A percentile compares a stretch with the other conserved stretches of the same genome.
These are phyloP conservation scores for Sclerotiophoma versabilis DNA, from an alignment of 2,329 filamentous ascomycete species.

Conservation along the genomic window DNA sequence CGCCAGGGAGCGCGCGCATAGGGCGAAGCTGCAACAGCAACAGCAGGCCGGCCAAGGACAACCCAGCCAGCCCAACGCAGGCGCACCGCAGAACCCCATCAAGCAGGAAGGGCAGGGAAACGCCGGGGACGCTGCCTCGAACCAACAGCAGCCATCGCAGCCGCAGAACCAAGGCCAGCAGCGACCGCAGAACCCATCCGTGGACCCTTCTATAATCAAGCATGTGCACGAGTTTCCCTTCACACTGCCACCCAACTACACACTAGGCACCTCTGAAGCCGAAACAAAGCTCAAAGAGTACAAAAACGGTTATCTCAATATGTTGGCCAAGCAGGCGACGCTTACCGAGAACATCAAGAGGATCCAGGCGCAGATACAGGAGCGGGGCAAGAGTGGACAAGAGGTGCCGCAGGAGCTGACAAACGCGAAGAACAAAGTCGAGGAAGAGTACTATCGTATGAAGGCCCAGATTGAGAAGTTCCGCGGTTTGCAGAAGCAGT, in stretches of 20 bases:
- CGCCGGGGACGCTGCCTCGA: constrained; percentile 2
- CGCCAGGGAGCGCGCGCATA: constrained; percentile 54
- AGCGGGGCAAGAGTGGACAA: constrained; percentile 41
- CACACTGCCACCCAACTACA: constrained; percentile 37
- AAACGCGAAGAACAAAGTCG: constrained; percentile 34
- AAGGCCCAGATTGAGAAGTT: constrained; percentile 48
- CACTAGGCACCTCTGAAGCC: constrained; percentile 45
- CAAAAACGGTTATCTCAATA: constrained; percentile 44
- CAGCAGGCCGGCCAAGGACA: constrained; percentile 32
- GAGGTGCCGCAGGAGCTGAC: constrained; percentile 43
- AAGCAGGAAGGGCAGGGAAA: constrained; percentile 29
- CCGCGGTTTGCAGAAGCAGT: constrained; percentile 42
- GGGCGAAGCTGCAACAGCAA: constrained; percentile 40
- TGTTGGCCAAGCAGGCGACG: constrained; percentile 43
- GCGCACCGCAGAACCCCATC: constrained; percentile 36
- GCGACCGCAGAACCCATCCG: constrained; percentile 21
- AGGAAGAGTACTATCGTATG: constrained; percentile 39
- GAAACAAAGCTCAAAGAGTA: constrained; percentile 47
- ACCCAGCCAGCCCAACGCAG: constrained; percentile 25
- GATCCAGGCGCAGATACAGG: constrained; percentile 38
- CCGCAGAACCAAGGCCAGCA: constrained; percentile 18
- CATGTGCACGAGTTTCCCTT: constrained; percentile 48
- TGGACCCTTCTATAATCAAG: constrained; percentile 46
- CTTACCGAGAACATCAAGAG: constrained; percentile 35
- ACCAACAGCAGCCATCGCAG: constrained; percentile 16